Percentiles rank a stretch among this genome's conserved stretches.
Evolutionary conservation across 2,329 filamentous ascomycete genomes (phyloP).

Genomic region (Cladophialophora bantiana): DNA sequence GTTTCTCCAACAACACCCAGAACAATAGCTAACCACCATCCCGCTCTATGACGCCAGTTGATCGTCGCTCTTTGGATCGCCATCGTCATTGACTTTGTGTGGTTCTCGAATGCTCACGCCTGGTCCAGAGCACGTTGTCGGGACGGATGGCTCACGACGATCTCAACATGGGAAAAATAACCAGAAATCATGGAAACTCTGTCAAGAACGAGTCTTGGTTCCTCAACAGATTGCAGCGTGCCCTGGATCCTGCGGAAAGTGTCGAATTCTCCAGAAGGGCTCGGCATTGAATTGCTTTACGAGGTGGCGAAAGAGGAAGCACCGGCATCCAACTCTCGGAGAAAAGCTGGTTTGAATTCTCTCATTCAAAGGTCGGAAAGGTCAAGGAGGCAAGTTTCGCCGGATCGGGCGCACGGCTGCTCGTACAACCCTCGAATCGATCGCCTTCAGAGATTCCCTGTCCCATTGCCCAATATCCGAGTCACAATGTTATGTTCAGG

Average conservation of each 20-base stretch:
- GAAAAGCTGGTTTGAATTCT: not conserved
- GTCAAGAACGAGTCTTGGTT: not conserved
- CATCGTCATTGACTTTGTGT: conserved; percentile 9
- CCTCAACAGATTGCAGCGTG: not conserved
- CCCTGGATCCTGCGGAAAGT: not conserved
- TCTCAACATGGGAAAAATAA: conserved; percentile 15
- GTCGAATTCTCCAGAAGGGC: conserved; percentile 2
- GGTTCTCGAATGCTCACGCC: conserved; percentile 18
- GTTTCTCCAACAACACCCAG: not conserved
- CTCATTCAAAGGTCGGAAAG: not conserved
- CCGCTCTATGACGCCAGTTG: conserved; percentile 24
- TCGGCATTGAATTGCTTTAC: not conserved
- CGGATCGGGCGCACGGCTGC: conserved; percentile 4
- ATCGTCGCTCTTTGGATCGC: conserved; percentile 22
- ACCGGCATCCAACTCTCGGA: not conserved
- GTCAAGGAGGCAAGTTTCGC: not conserved
- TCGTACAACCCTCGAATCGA: not conserved
- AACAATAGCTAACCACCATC: not conserved
- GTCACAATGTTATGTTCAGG: conserved; percentile 9
- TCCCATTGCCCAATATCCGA: not conserved
- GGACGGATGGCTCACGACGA: conserved; percentile 8
- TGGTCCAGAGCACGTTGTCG: conserved; percentile 19
- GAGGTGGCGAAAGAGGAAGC: not conserved
- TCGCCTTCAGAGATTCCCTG: not conserved
- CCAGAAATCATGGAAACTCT: conserved; percentile 8